Base-by-base conservation (phyloP, 495 filamentous ascomycete genomes). In the Sphaerosporella brunnea region DNA sequence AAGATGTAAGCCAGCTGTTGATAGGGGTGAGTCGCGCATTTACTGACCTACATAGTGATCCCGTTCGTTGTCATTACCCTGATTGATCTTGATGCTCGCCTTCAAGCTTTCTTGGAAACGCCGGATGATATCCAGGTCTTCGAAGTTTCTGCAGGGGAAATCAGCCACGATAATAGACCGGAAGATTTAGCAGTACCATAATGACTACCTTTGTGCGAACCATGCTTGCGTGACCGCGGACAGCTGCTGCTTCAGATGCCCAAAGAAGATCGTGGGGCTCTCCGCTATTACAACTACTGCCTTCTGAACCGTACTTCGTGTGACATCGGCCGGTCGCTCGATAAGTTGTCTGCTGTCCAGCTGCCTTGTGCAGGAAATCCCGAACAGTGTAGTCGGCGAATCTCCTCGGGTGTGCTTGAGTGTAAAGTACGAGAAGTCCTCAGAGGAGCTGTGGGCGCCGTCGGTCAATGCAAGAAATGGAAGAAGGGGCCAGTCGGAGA, bases 361-460 rank as follows among this genome's bases (percentile, higher is more conserved):
- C 65, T 96, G 90, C 44, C 88, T 73, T 13, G 85, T 93, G 62
- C 90, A 97, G 9, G 87, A 82, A 54, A 97, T 96, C 50, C 90
- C 90, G 63, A 97, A 96, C 19, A 96, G 75, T 23, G 84, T 93
- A 0, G 83, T 87, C 2, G 58, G 53, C n/a, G 10, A 48, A 15
- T 36, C 50, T 1, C 18, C 19, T 8, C 20, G 19, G 8, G 25
- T 15, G 30, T 61, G 58, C 44, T 53, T 61, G 10, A 97, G 79
- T 11, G 92, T 96, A 65, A 97, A 97, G 67, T 96, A 97, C 45
- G 85, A 94, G 69, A 95, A 96, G 63, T 96, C 90, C 63, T 97
- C 90, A 20, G 77, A 79, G 7, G 82, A 74, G 32, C 83, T 90
- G 66, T 97, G 90, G 30, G 90, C 90, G 23, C 90, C 90, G 63